These are phyloP conservation scores for Acer negundo DNA, from an alignment of 345 rosid species.

Conservation along the genomic window DNA sequence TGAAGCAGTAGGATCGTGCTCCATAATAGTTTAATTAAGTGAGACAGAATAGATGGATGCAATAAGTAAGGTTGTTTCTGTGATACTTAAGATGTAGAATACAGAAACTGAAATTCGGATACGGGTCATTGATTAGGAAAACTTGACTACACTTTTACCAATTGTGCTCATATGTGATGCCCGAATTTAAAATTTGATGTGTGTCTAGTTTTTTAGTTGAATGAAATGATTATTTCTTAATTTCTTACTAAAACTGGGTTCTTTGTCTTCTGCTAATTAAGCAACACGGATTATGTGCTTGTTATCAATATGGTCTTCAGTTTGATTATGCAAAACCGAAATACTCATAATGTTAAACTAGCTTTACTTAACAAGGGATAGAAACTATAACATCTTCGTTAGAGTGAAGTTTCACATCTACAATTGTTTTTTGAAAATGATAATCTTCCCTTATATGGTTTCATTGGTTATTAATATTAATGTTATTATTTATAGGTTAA, in stretches of 20 bases:
- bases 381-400: background rate
- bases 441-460: background rate
- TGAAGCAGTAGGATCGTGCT: background rate
- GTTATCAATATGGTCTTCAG: background rate
- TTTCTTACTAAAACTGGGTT: background rate
- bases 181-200: background rate
- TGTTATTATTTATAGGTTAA: constrained; percentile 37
- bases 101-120: background rate
- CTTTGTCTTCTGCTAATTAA: background rate
- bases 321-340: background rate
- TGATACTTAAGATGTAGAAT: background rate
- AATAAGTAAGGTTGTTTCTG: background rate
- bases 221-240: background rate
- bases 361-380: background rate
- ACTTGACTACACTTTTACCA: background rate
- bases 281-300: background rate
- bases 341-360: background rate
- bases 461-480: constrained; percentile 6
- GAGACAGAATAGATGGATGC: background rate
- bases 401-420: background rate
- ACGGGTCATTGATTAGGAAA: background rate
- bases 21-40: background rate
- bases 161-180: background rate
- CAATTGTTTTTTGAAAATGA: background rate
- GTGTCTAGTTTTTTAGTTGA: too few relatives aligned